Evolutionary conservation across 805 yeast species (phyloP).

Genomic region (Candida ascalaphidarum): DNA sequence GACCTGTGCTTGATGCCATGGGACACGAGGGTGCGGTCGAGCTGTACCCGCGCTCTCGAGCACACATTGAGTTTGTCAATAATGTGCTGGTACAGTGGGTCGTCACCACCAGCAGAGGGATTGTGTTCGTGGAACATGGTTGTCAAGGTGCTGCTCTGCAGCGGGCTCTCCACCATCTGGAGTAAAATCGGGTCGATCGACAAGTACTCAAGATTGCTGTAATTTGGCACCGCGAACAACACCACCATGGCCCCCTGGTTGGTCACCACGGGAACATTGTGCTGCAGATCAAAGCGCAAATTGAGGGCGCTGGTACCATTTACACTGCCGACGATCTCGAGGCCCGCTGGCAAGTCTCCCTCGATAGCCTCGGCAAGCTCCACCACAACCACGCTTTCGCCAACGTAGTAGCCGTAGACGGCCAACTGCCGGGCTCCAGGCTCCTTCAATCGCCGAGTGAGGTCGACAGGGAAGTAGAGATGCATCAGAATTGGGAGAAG

Average conservation of each 20-base stretch:
- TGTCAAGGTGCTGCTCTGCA: slow-evolving; percentile 6
- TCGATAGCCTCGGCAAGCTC: not conserved
- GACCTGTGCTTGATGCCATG: too few relatives aligned
- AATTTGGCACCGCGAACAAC: slow-evolving; percentile 67
- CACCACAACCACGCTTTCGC: not conserved
- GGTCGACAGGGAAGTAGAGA: slow-evolving; percentile 27
- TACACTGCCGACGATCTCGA: not conserved
- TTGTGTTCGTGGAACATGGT: not conserved
- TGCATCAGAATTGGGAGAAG: slow-evolving; percentile 20
- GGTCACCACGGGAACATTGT: slow-evolving; percentile 2
- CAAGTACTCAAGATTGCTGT: slow-evolving; percentile 64
- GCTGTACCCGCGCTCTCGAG: slow-evolving; percentile 8
- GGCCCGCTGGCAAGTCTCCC: not conserved
- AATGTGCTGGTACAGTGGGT: slow-evolving; percentile 18
- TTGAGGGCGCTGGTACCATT: not conserved
- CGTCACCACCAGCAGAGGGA: slow-evolving; percentile 3
- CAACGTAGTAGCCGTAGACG: too few relatives aligned
- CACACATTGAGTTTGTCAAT: slow-evolving; percentile 27
- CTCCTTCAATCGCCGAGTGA: slow-evolving; percentile 8
- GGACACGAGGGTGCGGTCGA: too few relatives aligned
- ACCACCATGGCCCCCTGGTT: slow-evolving; percentile 8
- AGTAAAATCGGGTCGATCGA: slow-evolving; percentile 67
- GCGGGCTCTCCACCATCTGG: slow-evolving; percentile 34
- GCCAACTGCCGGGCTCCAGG: too few relatives aligned
- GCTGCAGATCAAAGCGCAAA: slow-evolving; percentile 1